Percentiles rank a stretch among this genome's conserved stretches.
Evolutionary conservation across 495 filamentous ascomycete species (phyloP).

Genomic region (Cercophora sp.): DNA sequence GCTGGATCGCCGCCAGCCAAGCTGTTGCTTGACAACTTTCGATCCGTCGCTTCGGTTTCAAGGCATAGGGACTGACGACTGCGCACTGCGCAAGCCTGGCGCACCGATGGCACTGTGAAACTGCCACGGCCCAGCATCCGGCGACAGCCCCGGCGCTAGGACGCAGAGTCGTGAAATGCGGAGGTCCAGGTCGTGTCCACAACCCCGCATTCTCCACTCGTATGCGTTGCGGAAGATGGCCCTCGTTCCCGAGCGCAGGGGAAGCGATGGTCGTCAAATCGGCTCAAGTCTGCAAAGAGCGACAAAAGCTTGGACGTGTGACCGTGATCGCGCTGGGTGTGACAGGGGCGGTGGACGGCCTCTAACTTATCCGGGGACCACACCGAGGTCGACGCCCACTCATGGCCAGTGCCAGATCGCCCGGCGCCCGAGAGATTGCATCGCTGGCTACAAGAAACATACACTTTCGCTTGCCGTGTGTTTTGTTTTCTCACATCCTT

Average conservation of each 20-base stretch:
- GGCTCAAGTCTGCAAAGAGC: not conserved
- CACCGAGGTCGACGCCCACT: not conserved
- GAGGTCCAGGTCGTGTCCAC: not conserved
- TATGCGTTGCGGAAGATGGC: constrained; percentile 3
- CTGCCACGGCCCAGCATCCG: not conserved
- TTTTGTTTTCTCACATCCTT: no score
- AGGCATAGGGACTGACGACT: no score
- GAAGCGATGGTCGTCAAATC: not conserved
- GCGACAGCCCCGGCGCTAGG: not conserved
- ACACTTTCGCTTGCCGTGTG: not conserved
- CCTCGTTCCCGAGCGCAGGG: constrained; percentile 3
- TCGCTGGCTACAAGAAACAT: not conserved
- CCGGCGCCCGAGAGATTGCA: no score
- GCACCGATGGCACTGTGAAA: no score
- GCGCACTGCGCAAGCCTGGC: no score
- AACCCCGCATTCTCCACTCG: constrained; percentile 6
- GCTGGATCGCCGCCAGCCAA: not conserved
- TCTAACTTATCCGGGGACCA: not conserved
- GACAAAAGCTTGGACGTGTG: constrained; percentile 1
- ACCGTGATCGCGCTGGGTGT: not conserved
- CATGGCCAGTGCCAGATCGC: not conserved
- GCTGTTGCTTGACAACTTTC: no score
- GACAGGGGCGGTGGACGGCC: not conserved
- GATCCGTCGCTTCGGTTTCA: no score
- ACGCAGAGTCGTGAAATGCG: not conserved